Percentiles rank a stretch among this genome's conserved stretches.
These are phyloP conservation scores for Paecilomyces fulvus DNA, from an alignment of 2,329 filamentous ascomycete species.

Conservation along the genomic window DNA sequence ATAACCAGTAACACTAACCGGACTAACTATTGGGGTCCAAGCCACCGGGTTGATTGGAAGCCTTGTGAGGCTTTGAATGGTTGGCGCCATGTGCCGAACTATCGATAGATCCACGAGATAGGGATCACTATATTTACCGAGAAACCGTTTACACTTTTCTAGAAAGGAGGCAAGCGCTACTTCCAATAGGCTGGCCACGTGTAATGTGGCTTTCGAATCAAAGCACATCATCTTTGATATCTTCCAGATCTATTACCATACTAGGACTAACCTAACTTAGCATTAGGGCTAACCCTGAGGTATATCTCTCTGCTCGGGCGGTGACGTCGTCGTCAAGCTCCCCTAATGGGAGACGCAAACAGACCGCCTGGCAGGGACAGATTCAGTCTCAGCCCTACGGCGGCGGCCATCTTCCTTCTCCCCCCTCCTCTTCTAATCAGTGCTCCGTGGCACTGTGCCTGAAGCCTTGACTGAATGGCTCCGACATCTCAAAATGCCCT, in stretches of 20 bases:
- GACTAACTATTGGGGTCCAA: too few species aligned
- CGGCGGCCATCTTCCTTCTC: neutral
- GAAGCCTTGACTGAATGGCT: conserved; percentile 16
- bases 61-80: too few species aligned
- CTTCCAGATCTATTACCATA: neutral
- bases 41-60: too few species aligned
- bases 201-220: neutral
- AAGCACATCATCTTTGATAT: neutral
- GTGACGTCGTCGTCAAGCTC: neutral
- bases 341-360: neutral
- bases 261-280: neutral
- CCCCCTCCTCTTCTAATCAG: neutral
- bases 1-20: too few species aligned
- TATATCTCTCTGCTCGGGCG: neutral
- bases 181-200: neutral
- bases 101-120: too few species aligned
- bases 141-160: neutral
- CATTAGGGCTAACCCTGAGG: neutral
- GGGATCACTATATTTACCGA: too few species aligned
- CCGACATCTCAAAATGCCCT: conserved; percentile 16
- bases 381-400: neutral
- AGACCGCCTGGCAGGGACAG: neutral
- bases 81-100: too few species aligned
- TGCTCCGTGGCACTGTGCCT: neutral
- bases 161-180: neutral